Base-by-base conservation (phyloP, 1,139 yeast genomes). In the Pichia sp. region DNA sequence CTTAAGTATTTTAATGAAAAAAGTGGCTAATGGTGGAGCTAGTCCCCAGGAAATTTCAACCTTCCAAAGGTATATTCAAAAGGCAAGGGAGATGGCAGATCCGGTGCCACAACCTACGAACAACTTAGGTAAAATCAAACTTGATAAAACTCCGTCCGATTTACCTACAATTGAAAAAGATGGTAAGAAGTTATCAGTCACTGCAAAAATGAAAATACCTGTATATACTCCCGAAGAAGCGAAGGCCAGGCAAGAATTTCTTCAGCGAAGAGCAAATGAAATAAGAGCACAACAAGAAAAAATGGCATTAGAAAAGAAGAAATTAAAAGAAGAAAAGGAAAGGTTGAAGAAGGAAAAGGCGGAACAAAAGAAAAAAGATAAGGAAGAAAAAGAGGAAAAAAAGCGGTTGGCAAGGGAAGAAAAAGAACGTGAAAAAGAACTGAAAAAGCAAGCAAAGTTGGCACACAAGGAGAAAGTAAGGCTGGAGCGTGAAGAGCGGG, bases 1-100 rank as follows among this genome's bases (percentile, higher is more conserved):
- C 6, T 64, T 90, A 43, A 82, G 79, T 53, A 66, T 73, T 2
- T 65, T 90, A 44, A 87, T 90, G 96, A 79, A 81, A 50, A 73
- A 72, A 5, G 95, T 90, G 2, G 96, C 97, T 0, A 75, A 81
- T 49, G 95, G 95, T 2, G 71, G 69, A 32, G 95, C 96, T 0
- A 62, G 79, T 0, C 73, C 77, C 1, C 79, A 73, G 7, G 92
- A 87, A 59, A 82, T 90, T 28, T 68, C 75, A 34, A 78, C 77
- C 37, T 88, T 88, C 60, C 95, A 87, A 61, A 80, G 75, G n/a
- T 85, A 82, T 55, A 86, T 88, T 45, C 72, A 71, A 48, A 70
- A 81, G 43, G 96, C 96, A 0, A 72, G 83, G 49, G 79, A 76
- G 34, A 82, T 85, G 86, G 90, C 92, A 1, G 79, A 71, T 49